Evolutionary conservation across 2,329 filamentous ascomycete species (phyloP).

Genomic region (Orbilia quercus): DNA sequence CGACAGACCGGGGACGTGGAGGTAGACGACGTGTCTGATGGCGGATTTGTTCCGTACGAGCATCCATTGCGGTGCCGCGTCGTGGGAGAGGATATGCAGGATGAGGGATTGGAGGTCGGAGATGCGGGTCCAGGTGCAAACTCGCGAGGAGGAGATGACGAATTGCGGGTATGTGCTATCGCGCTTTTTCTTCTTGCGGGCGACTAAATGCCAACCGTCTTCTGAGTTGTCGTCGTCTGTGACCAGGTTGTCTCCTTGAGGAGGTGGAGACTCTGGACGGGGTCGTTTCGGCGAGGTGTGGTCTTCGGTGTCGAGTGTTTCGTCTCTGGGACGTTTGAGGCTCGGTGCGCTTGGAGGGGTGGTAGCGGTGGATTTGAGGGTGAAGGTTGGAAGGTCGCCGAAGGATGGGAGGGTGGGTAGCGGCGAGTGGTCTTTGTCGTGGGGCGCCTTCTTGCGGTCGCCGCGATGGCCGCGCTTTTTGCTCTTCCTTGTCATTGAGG

Average conservation of each 20-base stretch:
- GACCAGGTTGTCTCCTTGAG: neutral
- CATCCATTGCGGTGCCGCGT: constrained; percentile 74
- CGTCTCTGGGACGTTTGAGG: constrained; percentile 27
- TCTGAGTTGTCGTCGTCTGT: constrained; percentile 1
- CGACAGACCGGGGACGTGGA: constrained; percentile 94
- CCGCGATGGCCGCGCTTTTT: constrained; percentile 44
- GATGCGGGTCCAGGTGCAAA: constrained; percentile 73
- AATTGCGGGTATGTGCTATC: constrained; percentile 59
- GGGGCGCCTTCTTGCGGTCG: constrained; percentile 24
- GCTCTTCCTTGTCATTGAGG: constrained; percentile 30
- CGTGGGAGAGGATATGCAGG: constrained; percentile 75
- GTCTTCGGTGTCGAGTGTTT: constrained; percentile 27
- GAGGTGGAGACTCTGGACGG: neutral
- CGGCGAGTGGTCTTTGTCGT: constrained; percentile 33
- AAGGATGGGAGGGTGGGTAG: constrained; percentile 43
- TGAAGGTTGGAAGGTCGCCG: constrained; percentile 45
- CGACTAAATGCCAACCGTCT: constrained; percentile 46
- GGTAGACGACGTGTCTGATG: constrained; percentile 81
- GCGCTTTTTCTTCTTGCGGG: constrained; percentile 59
- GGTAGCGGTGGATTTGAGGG: constrained; percentile 11
- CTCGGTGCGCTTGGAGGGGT: neutral
- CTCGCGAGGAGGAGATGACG: constrained; percentile 62
- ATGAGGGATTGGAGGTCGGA: constrained; percentile 73
- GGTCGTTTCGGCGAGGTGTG: constrained; percentile 28
- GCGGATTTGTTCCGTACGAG: constrained; percentile 72